These are phyloP conservation scores for Trichoderma afroharzianum DNA, from an alignment of 2,329 filamentous ascomycete species.

Conservation along the genomic window DNA sequence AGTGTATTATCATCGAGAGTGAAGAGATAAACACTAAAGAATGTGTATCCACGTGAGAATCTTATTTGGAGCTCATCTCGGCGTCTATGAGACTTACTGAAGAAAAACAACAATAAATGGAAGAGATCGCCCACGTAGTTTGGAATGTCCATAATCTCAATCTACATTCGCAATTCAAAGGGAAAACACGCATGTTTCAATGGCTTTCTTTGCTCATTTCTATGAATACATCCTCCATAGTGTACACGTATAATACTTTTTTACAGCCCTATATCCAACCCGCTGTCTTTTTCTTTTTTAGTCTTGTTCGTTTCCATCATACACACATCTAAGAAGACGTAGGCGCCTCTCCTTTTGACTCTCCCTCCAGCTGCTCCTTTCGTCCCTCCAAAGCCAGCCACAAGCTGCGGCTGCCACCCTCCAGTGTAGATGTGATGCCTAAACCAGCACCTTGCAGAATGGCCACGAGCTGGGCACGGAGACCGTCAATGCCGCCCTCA, in stretches of 20 bases:
- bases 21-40: neutral
- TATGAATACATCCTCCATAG: slow-evolving; percentile 6
- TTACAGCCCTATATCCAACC: slow-evolving; percentile 3
- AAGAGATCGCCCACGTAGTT: neutral
- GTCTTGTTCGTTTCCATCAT: neutral
- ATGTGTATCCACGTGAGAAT: neutral
- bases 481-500: slow-evolving; percentile 72
- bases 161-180: neutral
- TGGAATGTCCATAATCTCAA: neutral
- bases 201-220: neutral
- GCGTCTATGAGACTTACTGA: neutral
- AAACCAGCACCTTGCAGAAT: slow-evolving; percentile 79
- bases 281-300: neutral
- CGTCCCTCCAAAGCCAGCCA: slow-evolving; percentile 87
- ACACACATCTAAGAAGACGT: slow-evolving; percentile 1
- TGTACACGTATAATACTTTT: slow-evolving; percentile 10
- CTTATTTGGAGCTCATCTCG: neutral
- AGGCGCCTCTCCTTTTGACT: slow-evolving; percentile 19
- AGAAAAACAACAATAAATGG: neutral
- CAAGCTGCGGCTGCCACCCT: slow-evolving; percentile 74
- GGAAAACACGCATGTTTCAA: neutral
- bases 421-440: slow-evolving; percentile 71
- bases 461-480: slow-evolving; percentile 75
- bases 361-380: slow-evolving; percentile 67
- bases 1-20: neutral